Evolutionary conservation across 805 yeast species (phyloP).

Genomic region (Lachancea cidri): DNA sequence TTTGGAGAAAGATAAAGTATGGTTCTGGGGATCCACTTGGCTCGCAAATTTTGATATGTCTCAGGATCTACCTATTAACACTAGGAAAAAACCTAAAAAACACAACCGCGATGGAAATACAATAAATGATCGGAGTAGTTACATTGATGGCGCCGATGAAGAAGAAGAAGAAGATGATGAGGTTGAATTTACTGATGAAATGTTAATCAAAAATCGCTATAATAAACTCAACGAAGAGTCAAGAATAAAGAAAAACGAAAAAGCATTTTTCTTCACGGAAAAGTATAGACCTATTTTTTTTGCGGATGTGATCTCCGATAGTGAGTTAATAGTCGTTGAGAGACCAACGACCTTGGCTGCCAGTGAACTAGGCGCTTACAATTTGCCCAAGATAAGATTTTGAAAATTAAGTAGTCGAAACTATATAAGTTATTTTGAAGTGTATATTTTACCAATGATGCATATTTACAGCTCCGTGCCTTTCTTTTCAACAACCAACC

Average conservation of each 20-base stretch:
- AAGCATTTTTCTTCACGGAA: conserved; percentile 67
- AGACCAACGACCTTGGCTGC: conserved; percentile 59
- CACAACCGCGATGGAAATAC: conserved; percentile 40
- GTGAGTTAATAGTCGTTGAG: conserved; percentile 70
- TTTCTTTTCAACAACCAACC: not conserved
- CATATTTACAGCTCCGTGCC: not conserved
- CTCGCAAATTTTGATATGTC: conserved; percentile 65
- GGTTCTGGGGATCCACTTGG: conserved; percentile 92
- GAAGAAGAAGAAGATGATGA: conserved; percentile 30
- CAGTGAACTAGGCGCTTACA: conserved; percentile 56
- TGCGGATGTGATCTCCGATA: conserved; percentile 48
- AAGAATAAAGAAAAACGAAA: conserved; percentile 28
- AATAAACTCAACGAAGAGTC: conserved; percentile 19
- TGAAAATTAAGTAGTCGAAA: conserved; percentile 16
- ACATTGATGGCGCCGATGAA: conserved; percentile 29
- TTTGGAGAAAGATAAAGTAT: conserved; percentile 42
- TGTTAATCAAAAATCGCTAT: conserved; percentile 4
- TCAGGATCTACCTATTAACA: conserved; percentile 46
- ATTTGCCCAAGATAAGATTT: conserved; percentile 49
- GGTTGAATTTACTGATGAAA: conserved; percentile 8
- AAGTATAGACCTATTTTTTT: conserved; percentile 69
- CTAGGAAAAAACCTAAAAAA: conserved; percentile 32
- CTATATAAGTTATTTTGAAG: not conserved
- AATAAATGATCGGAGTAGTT: conserved; percentile 37
- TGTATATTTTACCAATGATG: not conserved